phyloP scores from a whole-genome alignment of 2,329 filamentous ascomycete genomes.

The Blastomyces silverae region DNA sequence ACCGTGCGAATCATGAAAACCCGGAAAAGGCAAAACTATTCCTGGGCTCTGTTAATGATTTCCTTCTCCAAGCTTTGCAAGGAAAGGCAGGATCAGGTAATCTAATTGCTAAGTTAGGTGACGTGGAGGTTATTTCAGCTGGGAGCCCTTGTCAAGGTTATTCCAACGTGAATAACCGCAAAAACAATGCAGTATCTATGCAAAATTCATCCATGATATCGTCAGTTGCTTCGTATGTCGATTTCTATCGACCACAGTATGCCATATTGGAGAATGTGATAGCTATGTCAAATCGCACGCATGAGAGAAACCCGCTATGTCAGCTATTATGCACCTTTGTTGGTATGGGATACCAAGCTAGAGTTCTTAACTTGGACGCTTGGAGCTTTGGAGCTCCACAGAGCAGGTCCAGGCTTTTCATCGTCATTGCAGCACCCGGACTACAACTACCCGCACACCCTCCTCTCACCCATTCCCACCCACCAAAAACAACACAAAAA shows the following conservation, averaged over 20 bases:
- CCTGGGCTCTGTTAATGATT: conserved; percentile 65
- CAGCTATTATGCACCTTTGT: conserved; percentile 68
- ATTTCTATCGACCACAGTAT: conserved; percentile 68
- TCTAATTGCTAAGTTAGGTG: conserved; percentile 52
- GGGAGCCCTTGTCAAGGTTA: conserved; percentile 76
- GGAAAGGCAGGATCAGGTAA: conserved; percentile 38
- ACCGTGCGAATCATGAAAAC: conserved; percentile 57
- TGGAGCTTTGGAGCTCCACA: conserved; percentile 64
- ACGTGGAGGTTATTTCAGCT: conserved; percentile 62
- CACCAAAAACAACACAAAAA: conserved; percentile 29
- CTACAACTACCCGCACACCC: conserved; percentile 52
- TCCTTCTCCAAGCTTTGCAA: conserved; percentile 51
- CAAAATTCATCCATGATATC: conserved; percentile 72
- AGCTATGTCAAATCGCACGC: conserved; percentile 52
- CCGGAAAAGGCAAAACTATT: conserved; percentile 49
- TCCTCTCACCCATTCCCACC: conserved; percentile 57
- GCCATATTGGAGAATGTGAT: conserved; percentile 72
- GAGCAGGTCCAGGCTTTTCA: conserved; percentile 59
- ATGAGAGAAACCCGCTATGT: conserved; percentile 58
- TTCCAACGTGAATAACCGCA: conserved; percentile 56
- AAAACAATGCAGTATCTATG: conserved; percentile 49
- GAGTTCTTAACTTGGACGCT: conserved; percentile 61
- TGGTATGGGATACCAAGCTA: conserved; percentile 68
- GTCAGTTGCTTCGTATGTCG: conserved; percentile 66
- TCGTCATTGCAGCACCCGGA: conserved; percentile 64